Evolutionary conservation across 2,329 filamentous ascomycete species (phyloP), one percentile per base, ranked within the genome.

Genomic region (Rutstroemia sydowiana): DNA sequence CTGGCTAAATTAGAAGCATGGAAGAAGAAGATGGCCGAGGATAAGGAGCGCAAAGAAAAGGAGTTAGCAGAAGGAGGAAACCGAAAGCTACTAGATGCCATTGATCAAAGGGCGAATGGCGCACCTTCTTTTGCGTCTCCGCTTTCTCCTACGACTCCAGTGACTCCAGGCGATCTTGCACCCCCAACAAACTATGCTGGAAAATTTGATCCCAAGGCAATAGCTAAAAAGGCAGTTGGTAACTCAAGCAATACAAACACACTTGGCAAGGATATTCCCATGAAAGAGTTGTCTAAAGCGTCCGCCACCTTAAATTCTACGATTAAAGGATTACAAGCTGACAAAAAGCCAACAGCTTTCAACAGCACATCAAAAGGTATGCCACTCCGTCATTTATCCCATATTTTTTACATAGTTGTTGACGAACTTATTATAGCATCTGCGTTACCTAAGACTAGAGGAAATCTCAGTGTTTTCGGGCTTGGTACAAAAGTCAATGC

Each of bases 191-290:
- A 81, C 11, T 88, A 89, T 64, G 76, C 82, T 56, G 85, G 86
- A 61, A 95, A 93, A 67, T 92, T 93, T 62, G 87, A 95, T 61
- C 87, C 88, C 5, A 95, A 95, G 68, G 85, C 82, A 18, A 90
- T 93, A 60, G 85, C 81, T 37, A 95, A 92, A 68, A 93, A 88
- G 66, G 78, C 85, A 18, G 78, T 82, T 39, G 76, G 79, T 30
- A 72, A 77, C 39, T 73, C 81, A 30, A 75, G 76, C 46, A 72
- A 77, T 40, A 69, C 76, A 49, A 71, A 79, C 63, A 69, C 78
- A 39, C 69, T 83, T 52, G 79, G 78, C 52, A 75, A 70, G 50
- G 78, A 81, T 67, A 68, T 81, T 57, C 68, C 73, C 48, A 69
- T 78, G 45, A 75, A 75, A 54, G 66, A 69, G 50, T 62, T 70